Conservation (phyloP, 805 yeast genomes). For the Nakazawaea wyomingensis region DNA sequence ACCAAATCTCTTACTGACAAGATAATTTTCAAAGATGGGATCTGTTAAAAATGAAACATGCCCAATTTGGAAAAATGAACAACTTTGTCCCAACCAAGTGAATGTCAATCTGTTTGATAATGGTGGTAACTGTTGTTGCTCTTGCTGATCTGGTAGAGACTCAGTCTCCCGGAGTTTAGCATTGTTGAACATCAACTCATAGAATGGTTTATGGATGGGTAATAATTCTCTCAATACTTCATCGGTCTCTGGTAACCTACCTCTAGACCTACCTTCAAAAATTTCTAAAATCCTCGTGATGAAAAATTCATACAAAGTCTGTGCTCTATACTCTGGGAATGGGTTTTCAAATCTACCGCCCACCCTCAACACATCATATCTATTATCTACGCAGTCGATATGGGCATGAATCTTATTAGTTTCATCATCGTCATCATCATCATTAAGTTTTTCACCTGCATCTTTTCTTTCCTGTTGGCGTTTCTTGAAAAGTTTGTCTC, state of each 20-base stretch:
- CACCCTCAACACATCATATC: slow-evolving; percentile 45
- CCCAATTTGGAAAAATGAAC: slow-evolving; percentile 66
- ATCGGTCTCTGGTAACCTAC: slow-evolving; percentile 48
- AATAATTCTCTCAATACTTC: slow-evolving; percentile 48
- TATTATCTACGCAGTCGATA: slow-evolving; percentile 15
- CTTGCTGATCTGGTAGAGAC: too few relatives aligned
- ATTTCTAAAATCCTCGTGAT: slow-evolving; percentile 68
- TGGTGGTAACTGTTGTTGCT: slow-evolving; percentile 24
- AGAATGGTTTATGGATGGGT: slow-evolving; percentile 56
- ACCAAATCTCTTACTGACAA: slow-evolving; percentile 62
- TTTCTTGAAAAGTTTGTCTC: slow-evolving; percentile 25
- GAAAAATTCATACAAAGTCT: slow-evolving; percentile 82
- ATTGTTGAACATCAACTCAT: slow-evolving; percentile 30
- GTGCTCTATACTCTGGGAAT: slow-evolving; percentile 83
- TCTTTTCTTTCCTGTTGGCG: slow-evolving; percentile 7
- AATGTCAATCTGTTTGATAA: slow-evolving; percentile 48
- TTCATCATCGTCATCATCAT: slow-evolving; percentile 1
- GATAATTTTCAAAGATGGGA: slow-evolving; percentile 67
- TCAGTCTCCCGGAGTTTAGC: slow-evolving; percentile 20
- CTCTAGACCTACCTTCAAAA: slow-evolving; percentile 53
- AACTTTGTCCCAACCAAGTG: slow-evolving; percentile 95
- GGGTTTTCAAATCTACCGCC: slow-evolving; percentile 88
- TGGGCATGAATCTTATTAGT: slow-evolving; percentile 12
- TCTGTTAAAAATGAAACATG: slow-evolving; percentile 79
- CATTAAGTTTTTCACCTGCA: slow-evolving; percentile 13